Conservation (phyloP, 768 basidiomycete species). For the Mycena belliarum region DNA sequence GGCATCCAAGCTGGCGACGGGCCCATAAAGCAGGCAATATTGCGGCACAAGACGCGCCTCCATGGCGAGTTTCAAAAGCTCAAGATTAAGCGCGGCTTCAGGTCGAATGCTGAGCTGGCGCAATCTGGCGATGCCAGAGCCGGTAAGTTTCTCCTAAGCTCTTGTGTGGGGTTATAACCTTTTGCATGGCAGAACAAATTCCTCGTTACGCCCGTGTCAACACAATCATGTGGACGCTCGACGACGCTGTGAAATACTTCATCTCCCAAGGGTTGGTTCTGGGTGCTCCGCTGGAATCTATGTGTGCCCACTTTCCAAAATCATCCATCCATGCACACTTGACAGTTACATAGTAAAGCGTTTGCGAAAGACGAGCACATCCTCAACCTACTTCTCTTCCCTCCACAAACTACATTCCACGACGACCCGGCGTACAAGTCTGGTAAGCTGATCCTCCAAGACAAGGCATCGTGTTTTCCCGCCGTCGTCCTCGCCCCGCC, state of each 20-base stretch:
- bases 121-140: constrained; percentile 60
- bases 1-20: constrained; percentile 93
- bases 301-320: constrained; percentile 41
- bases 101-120: constrained; percentile 64
- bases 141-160: constrained; percentile 39
- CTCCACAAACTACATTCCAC: constrained; percentile 65
- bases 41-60: constrained; percentile 88
- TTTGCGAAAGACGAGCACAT: constrained; percentile 82
- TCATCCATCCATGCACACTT: background rate
- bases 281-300: constrained; percentile 53
- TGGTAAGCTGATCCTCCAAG: constrained; percentile 90
- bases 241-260: constrained; percentile 64
- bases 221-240: constrained; percentile 62
- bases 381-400: constrained; percentile 77
- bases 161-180: background rate
- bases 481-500: constrained; percentile 84
- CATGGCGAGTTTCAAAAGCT: constrained; percentile 83
- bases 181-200: constrained; percentile 51
- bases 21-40: constrained; percentile 82
- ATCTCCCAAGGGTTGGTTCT: constrained; percentile 54
- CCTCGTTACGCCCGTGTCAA: constrained; percentile 89
- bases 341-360: constrained; percentile 43
- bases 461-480: constrained; percentile 98
- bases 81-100: constrained; percentile 75
- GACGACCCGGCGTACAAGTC: constrained; percentile 69